These are phyloP conservation scores for Dioscorea cayenensis DNA, from an alignment of 116 monocot species.

Conservation along the genomic window DNA sequence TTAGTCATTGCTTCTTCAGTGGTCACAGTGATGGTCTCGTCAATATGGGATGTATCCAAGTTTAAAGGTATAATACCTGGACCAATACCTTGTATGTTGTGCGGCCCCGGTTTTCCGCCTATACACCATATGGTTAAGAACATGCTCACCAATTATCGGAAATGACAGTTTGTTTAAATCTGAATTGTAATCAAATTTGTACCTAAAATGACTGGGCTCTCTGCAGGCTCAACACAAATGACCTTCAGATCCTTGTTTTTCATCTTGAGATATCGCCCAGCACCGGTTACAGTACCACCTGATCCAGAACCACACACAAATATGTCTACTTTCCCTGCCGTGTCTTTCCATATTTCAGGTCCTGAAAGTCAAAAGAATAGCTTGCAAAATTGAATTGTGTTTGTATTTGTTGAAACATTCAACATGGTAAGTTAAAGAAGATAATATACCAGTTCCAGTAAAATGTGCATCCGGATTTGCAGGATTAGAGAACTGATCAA, in stretches of 20 bases:
- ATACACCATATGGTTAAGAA: too few species aligned
- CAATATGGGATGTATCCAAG: conserved; percentile 51
- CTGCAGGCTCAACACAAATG: conserved; percentile 82
- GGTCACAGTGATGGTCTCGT: conserved; percentile 57
- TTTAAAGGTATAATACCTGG: conserved; percentile 51
- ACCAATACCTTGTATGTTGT: conserved; percentile 77
- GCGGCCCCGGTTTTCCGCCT: conserved; percentile 67
- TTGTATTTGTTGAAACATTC: neutral
- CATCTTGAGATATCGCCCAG: conserved; percentile 70
- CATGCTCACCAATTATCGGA: too few species aligned
- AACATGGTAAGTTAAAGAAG: neutral
- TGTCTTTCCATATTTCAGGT: conserved; percentile 97
- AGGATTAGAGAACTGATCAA: conserved; percentile 73
- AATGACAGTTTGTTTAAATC: neutral
- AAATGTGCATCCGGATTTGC: conserved; percentile 93
- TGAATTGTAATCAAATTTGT: neutral
- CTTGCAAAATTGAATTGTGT: neutral
- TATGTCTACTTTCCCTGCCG: conserved; percentile 86
- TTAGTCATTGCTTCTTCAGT: conserved; percentile 60
- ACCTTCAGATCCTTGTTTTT: conserved; percentile 69
- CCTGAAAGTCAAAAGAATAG: conserved; percentile 28
- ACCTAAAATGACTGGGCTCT: conserved; percentile 96
- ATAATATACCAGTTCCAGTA: conserved; percentile 22
- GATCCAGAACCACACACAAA: conserved; percentile 71
- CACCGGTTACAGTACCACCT: conserved; percentile 76